Evolutionary conservation across 345 rosid species (phyloP).

Genomic region (Nephelium lappaceum): DNA sequence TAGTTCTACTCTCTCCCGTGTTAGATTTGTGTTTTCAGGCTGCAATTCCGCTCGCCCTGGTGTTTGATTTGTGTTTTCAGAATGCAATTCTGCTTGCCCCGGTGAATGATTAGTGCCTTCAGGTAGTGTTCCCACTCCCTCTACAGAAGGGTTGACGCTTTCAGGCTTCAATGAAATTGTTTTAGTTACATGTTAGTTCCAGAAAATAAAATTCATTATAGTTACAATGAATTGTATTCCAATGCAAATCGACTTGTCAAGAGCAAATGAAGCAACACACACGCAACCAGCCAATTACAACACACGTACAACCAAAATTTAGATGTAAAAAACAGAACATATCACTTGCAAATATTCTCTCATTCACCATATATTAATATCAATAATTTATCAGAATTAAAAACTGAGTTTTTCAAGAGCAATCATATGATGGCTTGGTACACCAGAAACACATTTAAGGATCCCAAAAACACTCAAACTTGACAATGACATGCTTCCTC

Average conservation of each 20-base stretch:
- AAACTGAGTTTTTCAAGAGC: not conserved
- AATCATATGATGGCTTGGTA: not conserved
- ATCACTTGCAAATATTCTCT: not conserved
- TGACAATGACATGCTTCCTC: not conserved
- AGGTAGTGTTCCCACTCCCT: constrained; percentile 20
- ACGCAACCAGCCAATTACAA: not conserved
- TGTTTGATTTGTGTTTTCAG: constrained; percentile 17
- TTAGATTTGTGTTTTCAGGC: constrained; percentile 19
- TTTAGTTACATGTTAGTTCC: not conserved
- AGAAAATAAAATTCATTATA: not conserved
- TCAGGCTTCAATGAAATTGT: constrained; percentile 23
- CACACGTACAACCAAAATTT: not conserved
- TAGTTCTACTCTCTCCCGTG: constrained; percentile 13
- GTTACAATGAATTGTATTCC: not conserved
- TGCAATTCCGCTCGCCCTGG: constrained; percentile 12
- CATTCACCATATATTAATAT: not conserved
- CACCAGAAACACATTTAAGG: not conserved
- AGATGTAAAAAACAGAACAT: not conserved
- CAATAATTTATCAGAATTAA: not conserved
- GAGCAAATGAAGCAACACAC: not conserved
- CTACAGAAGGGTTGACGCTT: constrained; percentile 8
- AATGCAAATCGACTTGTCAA: not conserved
- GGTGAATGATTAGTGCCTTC: constrained; percentile 14
- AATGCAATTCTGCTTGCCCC: constrained; percentile 17
- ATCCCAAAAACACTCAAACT: not conserved